A percentile compares a stretch with the other conserved stretches of the same genome.
phyloP scores from a whole-genome alignment of 164 flowering plant species.

The Vitis amurensis region DNA sequence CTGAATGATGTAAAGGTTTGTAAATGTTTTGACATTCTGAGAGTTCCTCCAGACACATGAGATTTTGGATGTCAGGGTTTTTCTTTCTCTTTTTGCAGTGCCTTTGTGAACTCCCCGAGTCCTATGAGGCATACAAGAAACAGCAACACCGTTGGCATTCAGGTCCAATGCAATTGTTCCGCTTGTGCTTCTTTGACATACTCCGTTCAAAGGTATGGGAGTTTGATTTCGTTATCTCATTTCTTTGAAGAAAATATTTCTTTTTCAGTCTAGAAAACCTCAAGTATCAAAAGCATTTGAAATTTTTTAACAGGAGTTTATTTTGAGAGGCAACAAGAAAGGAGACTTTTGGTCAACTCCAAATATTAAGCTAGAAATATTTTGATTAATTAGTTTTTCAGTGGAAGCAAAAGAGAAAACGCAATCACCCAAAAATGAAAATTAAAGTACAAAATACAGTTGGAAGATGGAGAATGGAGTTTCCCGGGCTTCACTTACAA shows the following conservation, averaged over 20 bases:
- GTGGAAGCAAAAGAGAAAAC: neutral
- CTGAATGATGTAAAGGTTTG: slow-evolving; percentile 90
- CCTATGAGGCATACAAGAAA: slow-evolving; percentile 94
- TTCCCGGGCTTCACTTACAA: neutral
- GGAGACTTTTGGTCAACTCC: neutral
- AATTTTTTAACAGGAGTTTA: neutral
- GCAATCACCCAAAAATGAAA: neutral
- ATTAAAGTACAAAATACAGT: neutral
- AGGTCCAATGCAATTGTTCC: slow-evolving; percentile 96
- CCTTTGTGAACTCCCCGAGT: slow-evolving; percentile 96
- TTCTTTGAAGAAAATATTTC: neutral
- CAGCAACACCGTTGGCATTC: slow-evolving; percentile 99
- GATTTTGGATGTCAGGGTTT: neutral
- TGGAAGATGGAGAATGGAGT: neutral
- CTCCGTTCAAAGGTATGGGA: slow-evolving; percentile 72
- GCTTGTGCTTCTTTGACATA: slow-evolving; percentile 76
- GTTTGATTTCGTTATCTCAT: neutral
- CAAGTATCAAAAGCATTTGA: neutral
- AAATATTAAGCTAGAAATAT: neutral
- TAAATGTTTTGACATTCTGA: neutral
- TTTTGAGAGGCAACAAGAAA: neutral
- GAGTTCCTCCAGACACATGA: neutral
- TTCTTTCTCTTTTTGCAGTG: slow-evolving; percentile 43
- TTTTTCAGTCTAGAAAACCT: neutral
- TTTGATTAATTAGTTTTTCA: neutral